Conservation (phyloP, 805 yeast genomes). For the Cyberlindnera misumaiensis region DNA sequence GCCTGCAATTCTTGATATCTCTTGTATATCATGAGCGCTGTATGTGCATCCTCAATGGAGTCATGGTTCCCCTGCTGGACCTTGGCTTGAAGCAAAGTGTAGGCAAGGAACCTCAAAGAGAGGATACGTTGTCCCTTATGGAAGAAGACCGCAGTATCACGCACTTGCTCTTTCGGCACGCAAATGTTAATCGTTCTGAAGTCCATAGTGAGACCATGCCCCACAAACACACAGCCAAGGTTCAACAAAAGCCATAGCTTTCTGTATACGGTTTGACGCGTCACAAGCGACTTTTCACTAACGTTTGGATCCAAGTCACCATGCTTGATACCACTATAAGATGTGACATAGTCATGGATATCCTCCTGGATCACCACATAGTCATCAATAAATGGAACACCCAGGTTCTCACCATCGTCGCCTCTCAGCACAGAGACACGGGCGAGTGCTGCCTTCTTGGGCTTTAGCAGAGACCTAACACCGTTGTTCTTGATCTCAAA, state of each 20-base stretch:
- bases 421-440: slow-evolving; percentile 83
- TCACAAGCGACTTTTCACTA: slow-evolving; percentile 66
- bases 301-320: slow-evolving; percentile 75
- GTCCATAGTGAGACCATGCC: slow-evolving; percentile 89
- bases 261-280: slow-evolving; percentile 77
- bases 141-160: slow-evolving; percentile 82
- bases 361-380: slow-evolving; percentile 68
- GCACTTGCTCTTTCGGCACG: slow-evolving; percentile 77
- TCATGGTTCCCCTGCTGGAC: slow-evolving; percentile 95
- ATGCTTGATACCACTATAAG: slow-evolving; percentile 87
- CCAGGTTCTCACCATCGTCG: slow-evolving; percentile 54
- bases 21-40: slow-evolving; percentile 74
- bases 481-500: slow-evolving; percentile 76
- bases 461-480: slow-evolving; percentile 57
- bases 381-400: slow-evolving; percentile 86
- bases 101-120: slow-evolving; percentile 81
- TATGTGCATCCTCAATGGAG: slow-evolving; percentile 90
- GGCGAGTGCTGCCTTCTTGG: slow-evolving; percentile 73
- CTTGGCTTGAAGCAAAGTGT: slow-evolving; percentile 61
- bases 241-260: slow-evolving; percentile 86
- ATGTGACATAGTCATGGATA: slow-evolving; percentile 81
- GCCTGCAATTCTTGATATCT: slow-evolving; percentile 58
- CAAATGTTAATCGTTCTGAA: slow-evolving; percentile 88
- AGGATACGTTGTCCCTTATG: slow-evolving; percentile 72
- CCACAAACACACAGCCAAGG: slow-evolving; percentile 86